Evolutionary conservation across 2,329 filamentous ascomycete genomes (phyloP), one percentile per base, ranked within the genome.

Genomic region (Leptographium wingfieldii): DNA sequence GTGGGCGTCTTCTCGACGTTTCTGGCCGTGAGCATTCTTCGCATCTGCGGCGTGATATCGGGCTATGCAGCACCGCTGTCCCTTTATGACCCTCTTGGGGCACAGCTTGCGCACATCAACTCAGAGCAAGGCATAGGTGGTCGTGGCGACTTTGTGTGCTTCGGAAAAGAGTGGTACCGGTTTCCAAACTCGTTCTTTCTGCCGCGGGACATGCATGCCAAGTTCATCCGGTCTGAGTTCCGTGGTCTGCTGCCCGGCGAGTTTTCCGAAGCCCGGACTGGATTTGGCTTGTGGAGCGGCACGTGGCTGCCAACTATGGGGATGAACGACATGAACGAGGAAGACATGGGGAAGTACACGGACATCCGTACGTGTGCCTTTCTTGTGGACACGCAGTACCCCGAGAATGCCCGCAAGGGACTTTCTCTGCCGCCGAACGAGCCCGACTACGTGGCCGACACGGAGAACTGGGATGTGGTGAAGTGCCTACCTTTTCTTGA

Each of bases 161-260:
- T 96, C 48, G 91, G 90, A 33, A 99, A 97, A 70, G 94, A 99
- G 70, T 99, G 94, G 94, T 96, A 99, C 72, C 88, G 94, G 43
- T 97, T 96, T 69, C 92, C 94, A 1, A 92, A 88, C 0, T 95
- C 92, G 0, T 97, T 91, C 75, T 91, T 94, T 70, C 77, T 99
- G 3, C 92, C 94, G 0, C 77, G 85, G n/a, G 81, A 83, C 56
- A 88, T 94, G 76, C 86, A 83, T 64, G 87, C 89, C 66, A 96
- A 94, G 66, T 99, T 96, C 68, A 77, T 99, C 66, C 89, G 87
- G 65, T 95, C 90, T 66, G 90, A 94, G 65, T 99, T 99, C 71
- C 81, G 81, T 10, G 94, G 94, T 2, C 77, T 99, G 22, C 76
- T 99, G 5, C 94, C 94, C 0, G 94, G 94, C 1, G 88, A 96